Evolutionary conservation across 2,329 filamentous ascomycete genomes (phyloP).

Genomic region (Cryphonectria radicalis): DNA sequence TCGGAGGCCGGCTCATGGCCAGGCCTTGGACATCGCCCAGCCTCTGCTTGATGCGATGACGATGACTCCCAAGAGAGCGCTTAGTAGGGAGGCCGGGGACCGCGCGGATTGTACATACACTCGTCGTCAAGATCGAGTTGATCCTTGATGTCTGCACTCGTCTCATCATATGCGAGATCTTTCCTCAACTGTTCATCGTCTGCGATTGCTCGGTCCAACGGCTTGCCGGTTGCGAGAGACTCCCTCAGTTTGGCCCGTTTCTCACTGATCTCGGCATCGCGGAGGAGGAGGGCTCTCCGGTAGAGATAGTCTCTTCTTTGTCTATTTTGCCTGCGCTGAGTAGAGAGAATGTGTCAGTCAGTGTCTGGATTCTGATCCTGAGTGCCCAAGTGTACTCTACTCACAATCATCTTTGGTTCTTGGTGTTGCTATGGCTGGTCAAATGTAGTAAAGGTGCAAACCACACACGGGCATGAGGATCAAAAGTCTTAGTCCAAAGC

Average conservation of each 20-base stretch:
- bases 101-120: constrained; percentile 52
- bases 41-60: background rate
- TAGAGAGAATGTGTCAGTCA: constrained; percentile 27
- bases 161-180: constrained; percentile 94
- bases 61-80: background rate
- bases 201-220: constrained; percentile 78
- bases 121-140: constrained; percentile 83
- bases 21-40: background rate
- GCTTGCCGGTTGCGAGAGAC: constrained; percentile 86
- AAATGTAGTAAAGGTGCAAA: background rate
- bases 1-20: background rate
- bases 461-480: background rate
- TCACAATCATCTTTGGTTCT: constrained; percentile 43
- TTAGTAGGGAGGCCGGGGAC: background rate
- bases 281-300: constrained; percentile 81
- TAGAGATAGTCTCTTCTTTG: constrained; percentile 89
- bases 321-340: constrained; percentile 71
- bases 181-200: constrained; percentile 83
- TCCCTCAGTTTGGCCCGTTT: constrained; percentile 86
- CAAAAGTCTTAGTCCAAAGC: background rate
- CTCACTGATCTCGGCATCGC: constrained; percentile 90
- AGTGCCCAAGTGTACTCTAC: constrained; percentile 23
- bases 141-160: constrained; percentile 70
- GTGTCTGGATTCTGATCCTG: constrained; percentile 9
- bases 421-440: background rate